Evolutionary conservation across 768 basidiomycete species (phyloP).

Genomic region (Naematelia encephala): DNA sequence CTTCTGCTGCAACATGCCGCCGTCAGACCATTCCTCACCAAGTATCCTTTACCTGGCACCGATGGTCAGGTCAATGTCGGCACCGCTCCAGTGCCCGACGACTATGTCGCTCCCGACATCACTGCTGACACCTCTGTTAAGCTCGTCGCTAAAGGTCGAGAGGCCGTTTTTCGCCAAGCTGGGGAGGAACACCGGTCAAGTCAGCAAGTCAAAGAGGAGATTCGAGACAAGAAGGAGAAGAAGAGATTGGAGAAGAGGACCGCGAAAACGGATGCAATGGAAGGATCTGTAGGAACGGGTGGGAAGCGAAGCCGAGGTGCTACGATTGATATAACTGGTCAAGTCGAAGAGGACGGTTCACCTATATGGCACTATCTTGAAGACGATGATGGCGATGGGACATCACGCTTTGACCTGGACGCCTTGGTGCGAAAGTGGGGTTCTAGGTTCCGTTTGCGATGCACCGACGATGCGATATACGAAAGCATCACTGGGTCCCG

Average conservation of each 20-base stretch:
- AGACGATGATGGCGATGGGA: constrained; percentile 20
- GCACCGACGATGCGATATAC: constrained; percentile 40
- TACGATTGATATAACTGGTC: not conserved
- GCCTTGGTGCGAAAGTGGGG: constrained; percentile 35
- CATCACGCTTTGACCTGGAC: constrained; percentile 17
- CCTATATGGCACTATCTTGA: constrained; percentile 13
- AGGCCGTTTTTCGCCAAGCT: constrained; percentile 29
- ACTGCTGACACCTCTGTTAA: not conserved
- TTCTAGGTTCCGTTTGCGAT: constrained; percentile 30
- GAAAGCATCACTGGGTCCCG: constrained; percentile 35
- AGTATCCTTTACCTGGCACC: constrained; percentile 26
- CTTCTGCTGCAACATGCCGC: constrained; percentile 27
- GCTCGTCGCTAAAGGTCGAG: constrained; percentile 28
- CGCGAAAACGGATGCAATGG: not conserved
- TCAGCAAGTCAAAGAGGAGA: constrained; percentile 16
- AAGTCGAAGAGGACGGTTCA: constrained; percentile 8
- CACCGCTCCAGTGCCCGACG: constrained; percentile 28
- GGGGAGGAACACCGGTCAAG: constrained; percentile 30
- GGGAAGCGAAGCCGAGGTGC: not conserved
- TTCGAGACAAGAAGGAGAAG: constrained; percentile 15
- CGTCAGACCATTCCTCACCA: constrained; percentile 28
- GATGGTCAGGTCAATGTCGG: constrained; percentile 24
- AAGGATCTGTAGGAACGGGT: not conserved
- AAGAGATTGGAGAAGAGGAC: constrained; percentile 3
- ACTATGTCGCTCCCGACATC: constrained; percentile 16